Evolutionary conservation across 108 stramenopile species (phyloP).

Genomic region (Cyclotella kingstonii): DNA sequence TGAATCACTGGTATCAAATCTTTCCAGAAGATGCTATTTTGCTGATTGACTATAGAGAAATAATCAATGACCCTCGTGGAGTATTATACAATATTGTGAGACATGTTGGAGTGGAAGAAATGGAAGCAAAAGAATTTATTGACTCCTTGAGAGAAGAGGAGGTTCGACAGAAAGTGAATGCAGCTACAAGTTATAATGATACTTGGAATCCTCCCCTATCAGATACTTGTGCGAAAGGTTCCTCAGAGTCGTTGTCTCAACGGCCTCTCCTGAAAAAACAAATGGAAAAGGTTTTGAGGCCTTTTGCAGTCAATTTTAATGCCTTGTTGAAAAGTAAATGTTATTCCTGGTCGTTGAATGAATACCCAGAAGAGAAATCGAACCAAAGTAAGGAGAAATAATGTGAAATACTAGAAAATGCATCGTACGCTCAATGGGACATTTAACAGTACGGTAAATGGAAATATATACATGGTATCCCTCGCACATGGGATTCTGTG

Average conservation of each 20-base stretch:
- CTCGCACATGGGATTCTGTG: too few relatives aligned
- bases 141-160: slow-evolving; percentile 23
- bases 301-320: slow-evolving; percentile 42
- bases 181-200: slow-evolving; percentile 11
- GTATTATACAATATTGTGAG: slow-evolving; percentile 28
- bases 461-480: too few relatives aligned
- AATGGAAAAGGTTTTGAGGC: slow-evolving; percentile 44
- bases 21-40: slow-evolving; percentile 45
- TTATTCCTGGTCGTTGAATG: slow-evolving; percentile 42
- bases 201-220: neutral
- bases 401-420: too few relatives aligned
- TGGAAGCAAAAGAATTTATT: slow-evolving; percentile 29
- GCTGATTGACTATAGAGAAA: slow-evolving; percentile 44
- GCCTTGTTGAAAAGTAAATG: slow-evolving; percentile 36
- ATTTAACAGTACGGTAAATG: neutral
- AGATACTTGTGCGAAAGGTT: neutral
- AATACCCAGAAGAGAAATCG: slow-evolving; percentile 7
- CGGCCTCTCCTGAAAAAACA: slow-evolving; percentile 37
- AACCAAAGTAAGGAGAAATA: neutral
- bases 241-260: slow-evolving; percentile 14
- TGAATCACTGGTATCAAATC: slow-evolving; percentile 38
- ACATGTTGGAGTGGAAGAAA: slow-evolving; percentile 46
- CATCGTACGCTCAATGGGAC: neutral
- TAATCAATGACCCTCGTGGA: slow-evolving; percentile 30
- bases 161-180: slow-evolving; percentile 38